These are phyloP conservation scores for Poronia punctata DNA, from an alignment of 495 filamentous ascomycete species.

Conservation along the genomic window DNA sequence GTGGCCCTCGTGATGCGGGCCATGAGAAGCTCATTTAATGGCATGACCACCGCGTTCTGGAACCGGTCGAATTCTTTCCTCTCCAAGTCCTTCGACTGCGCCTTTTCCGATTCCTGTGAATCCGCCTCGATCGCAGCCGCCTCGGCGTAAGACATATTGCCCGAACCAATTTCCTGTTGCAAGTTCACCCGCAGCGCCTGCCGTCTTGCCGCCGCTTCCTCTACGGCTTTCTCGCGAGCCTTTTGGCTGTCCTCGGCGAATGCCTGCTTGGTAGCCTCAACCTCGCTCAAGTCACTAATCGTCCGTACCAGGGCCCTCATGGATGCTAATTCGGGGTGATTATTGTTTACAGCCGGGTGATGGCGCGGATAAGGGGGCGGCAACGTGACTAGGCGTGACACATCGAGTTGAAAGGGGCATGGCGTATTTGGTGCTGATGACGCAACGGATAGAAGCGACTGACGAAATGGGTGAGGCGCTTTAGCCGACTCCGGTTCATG, in stretches of 20 bases:
- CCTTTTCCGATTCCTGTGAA: slow-evolving; percentile 55
- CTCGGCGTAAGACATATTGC: slow-evolving; percentile 69
- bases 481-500: slow-evolving; percentile 51
- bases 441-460: slow-evolving; percentile 30
- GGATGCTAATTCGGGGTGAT: slow-evolving; percentile 76
- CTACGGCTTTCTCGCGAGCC: slow-evolving; percentile 35
- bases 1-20: slow-evolving; percentile 56
- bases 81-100: slow-evolving; percentile 52
- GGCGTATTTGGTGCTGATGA: slow-evolving; percentile 35
- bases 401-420: slow-evolving; percentile 57
- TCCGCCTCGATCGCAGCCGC: slow-evolving; percentile 68
- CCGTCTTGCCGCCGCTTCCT: slow-evolving; percentile 34
- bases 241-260: slow-evolving; percentile 43
- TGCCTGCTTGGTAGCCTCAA: slow-evolving; percentile 58
- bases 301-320: slow-evolving; percentile 69
- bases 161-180: slow-evolving; percentile 63
- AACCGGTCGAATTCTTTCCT: slow-evolving; percentile 72
- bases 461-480: slow-evolving; percentile 28
- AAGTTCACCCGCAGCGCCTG: slow-evolving; percentile 52
- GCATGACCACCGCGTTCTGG: slow-evolving; percentile 66
- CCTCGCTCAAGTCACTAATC: slow-evolving; percentile 67
- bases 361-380: slow-evolving; percentile 90
- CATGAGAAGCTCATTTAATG: slow-evolving; percentile 66
- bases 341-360: slow-evolving; percentile 92
- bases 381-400: slow-evolving; percentile 85